These are phyloP conservation scores for Ophiostoma himal-ulmi DNA, from an alignment of 2,329 filamentous ascomycete species.

Conservation along the genomic window DNA sequence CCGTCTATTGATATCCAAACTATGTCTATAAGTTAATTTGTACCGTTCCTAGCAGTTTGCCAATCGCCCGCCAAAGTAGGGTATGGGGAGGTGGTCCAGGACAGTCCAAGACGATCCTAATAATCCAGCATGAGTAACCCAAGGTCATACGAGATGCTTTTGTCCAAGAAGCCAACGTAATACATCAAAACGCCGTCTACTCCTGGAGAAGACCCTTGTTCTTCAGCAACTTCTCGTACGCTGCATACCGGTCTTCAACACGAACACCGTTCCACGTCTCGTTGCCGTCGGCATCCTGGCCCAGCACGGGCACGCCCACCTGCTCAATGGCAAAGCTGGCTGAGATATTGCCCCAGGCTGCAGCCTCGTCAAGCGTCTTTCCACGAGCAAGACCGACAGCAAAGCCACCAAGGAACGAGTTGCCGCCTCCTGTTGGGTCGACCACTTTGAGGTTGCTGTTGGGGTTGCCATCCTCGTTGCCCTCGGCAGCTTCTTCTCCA, in stretches of 20 bases:
- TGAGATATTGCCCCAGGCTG: slow-evolving; percentile 71
- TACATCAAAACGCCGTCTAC: not conserved
- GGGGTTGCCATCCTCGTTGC: slow-evolving; percentile 21
- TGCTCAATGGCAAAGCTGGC: slow-evolving; percentile 95
- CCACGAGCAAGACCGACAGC: slow-evolving; percentile 55
- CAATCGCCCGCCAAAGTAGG: not conserved
- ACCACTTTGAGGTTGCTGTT: slow-evolving; percentile 50
- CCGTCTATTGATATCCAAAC: slow-evolving; percentile 5
- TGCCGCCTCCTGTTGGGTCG: slow-evolving; percentile 93
- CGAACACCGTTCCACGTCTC: slow-evolving; percentile 59
- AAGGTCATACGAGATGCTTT: not conserved
- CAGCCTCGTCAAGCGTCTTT: slow-evolving; percentile 60
- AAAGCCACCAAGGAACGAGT: slow-evolving; percentile 70
- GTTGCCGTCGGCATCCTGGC: slow-evolving; percentile 39
- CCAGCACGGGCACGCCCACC: slow-evolving; percentile 68
- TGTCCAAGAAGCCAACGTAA: not conserved
- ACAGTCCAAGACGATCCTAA: not conserved
- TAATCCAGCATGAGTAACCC: not conserved
- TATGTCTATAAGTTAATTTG: slow-evolving; percentile 4
- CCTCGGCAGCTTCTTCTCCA: slow-evolving; percentile 20
- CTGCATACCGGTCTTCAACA: slow-evolving; percentile 48
- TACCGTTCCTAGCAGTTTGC: slow-evolving; percentile 1
- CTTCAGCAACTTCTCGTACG: slow-evolving; percentile 38
- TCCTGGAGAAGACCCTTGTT: slow-evolving; percentile 4
- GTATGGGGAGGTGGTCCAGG: not conserved